Evolutionary conservation across 2,329 filamentous ascomycete genomes (phyloP), one percentile per base, ranked within the genome.

Genomic region (Cytospora piceae): DNA sequence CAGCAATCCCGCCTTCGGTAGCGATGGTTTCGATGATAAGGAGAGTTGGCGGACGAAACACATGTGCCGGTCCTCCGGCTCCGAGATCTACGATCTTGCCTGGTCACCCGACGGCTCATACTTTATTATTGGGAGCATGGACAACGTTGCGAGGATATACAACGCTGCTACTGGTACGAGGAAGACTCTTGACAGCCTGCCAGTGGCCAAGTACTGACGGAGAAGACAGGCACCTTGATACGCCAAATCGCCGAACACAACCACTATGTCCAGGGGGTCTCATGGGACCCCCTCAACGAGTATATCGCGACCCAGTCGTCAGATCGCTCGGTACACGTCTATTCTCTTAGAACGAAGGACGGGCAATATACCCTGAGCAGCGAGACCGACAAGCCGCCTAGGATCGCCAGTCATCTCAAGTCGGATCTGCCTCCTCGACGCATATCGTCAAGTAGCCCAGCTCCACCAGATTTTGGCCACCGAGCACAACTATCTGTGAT

Each of bases 51-150:
- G 94, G 68, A 91, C 94, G 69, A 98, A 96, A 80, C 93, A 97
- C 76, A 98, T 98, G 95, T 98, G 94, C 78, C 88, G 95, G 68
- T 96, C 94, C 55, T 92, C 91, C 68, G 94, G 94, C 42, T 93
- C 94, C 14, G 95, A 99, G 77, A 98, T 99, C 71, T 99, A 99
- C 79, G 95, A 99, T 77, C 82, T 99, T 65, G 95, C 95, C 59
- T 99, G 95, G 96, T 98, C 95, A 58, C 96, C 96, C n/a, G 95
- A 99, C 77, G 93, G 92, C 49, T 83, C 89, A 49, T 95, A 96
- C 80, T 97, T 99, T 81, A 97, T 99, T 72, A 97, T 96, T 29
- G 95, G 95, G 49, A 98, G 95, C 80, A 98, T 99, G 94, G 95
- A 99, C 80, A 99, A 99, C 76, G 90, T 98, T 75, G 94, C 95